Conservation (phyloP, 78 protist genomes). For the Polysphondylium violaceum region DNA sequence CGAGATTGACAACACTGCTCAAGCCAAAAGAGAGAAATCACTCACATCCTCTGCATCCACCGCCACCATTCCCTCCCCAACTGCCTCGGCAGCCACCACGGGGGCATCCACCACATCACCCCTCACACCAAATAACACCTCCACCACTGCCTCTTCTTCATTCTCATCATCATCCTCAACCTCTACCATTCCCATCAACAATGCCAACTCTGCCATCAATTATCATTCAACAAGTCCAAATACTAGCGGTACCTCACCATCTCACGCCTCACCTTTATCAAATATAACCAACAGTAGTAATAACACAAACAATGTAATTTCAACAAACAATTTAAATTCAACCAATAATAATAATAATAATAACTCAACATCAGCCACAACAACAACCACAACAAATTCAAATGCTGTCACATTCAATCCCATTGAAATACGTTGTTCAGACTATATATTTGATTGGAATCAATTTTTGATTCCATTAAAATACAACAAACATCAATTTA, state of each 20-base stretch:
- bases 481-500: conserved; percentile 77
- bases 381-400: neutral
- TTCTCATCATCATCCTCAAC: neutral
- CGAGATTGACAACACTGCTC: conserved; percentile 22
- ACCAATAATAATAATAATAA: neutral
- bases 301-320: no score
- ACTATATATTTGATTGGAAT: conserved; percentile 69
- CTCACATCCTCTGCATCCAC: neutral
- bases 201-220: neutral
- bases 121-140: neutral
- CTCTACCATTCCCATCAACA: neutral
- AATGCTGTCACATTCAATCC: conserved; percentile 17
- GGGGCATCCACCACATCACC: conserved; percentile 2
- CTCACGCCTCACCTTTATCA: no score
- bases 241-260: neutral
- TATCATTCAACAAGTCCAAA: neutral
- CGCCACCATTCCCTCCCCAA: neutral
- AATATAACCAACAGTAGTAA: no score
- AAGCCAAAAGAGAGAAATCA: neutral
- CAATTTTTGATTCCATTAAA: conserved; percentile 70
- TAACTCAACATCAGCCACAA: neutral
- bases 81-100: neutral
- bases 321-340: conserved; percentile 36
- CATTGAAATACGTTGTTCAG: conserved; percentile 43
- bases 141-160: neutral